Conservation (phyloP, 73 alveolate species). For the Symbiodinium natans region DNA sequence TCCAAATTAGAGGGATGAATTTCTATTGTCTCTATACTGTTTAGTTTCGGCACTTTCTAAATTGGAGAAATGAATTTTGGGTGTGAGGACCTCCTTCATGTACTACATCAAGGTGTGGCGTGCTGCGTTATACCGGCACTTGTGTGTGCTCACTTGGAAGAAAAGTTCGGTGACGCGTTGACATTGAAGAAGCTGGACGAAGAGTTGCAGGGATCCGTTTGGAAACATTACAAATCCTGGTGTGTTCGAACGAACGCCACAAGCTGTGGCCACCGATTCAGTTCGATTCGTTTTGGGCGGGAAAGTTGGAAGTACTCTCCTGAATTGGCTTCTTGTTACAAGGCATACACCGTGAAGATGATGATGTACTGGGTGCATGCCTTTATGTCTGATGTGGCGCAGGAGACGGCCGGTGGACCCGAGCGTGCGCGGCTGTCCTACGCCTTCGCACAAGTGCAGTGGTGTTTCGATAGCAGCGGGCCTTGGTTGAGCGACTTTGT, state of each 20-base stretch:
- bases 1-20: too few species aligned
- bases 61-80: too few species aligned
- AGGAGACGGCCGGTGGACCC: neutral
- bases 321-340: neutral
- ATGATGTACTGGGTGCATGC: conserved; percentile 46
- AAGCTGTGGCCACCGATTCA: neutral
- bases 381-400: neutral
- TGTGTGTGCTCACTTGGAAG: conserved; percentile 38
- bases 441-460: conserved; percentile 27
- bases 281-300: conserved; percentile 23
- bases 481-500: neutral
- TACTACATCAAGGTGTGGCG: conserved; percentile 22
- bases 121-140: conserved; percentile 8
- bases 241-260: neutral
- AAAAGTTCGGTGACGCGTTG: neutral
- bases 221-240: conserved; percentile 26
- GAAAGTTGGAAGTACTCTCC: neutral
- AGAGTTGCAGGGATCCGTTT: neutral
- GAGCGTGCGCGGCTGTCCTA: neutral
- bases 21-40: too few species aligned
- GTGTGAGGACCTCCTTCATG: conserved; percentile 29
- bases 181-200: neutral
- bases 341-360: conserved; percentile 30
- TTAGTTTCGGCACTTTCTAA: too few species aligned
- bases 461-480: neutral